Conservation (phyloP, 306 rosid genomes). For the Vigna unguiculata region DNA sequence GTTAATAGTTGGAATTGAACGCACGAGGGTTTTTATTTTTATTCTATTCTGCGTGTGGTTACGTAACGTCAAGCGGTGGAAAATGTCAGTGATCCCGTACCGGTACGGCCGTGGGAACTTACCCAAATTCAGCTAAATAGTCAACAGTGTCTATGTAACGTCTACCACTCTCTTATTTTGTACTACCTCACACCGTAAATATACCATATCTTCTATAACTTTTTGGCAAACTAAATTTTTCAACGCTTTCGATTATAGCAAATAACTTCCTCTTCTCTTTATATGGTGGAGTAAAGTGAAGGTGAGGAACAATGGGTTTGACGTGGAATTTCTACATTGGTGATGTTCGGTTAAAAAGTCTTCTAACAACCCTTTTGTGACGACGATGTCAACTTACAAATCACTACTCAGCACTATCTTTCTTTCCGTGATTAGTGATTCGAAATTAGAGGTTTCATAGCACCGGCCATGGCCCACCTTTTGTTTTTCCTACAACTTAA, state of each 20-base stretch:
- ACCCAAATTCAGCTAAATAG: conserved; percentile 17
- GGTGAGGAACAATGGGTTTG: background rate
- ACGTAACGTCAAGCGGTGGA: conserved; percentile 22
- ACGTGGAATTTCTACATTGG: conserved; percentile 9
- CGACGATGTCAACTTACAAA: conserved; percentile 15
- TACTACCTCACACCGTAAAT: conserved; percentile 7
- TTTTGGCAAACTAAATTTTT: conserved; percentile 18
- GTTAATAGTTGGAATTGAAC: background rate
- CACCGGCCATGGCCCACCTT: conserved; percentile 26
- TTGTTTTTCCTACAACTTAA: conserved; percentile 12
- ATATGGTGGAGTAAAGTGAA: background rate
- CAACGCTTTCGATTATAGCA: background rate
- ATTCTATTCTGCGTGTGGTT: background rate
- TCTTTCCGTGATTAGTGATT: conserved; percentile 49
- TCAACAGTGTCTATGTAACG: background rate
- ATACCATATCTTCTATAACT: conserved; percentile 30
- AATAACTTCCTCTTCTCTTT: background rate
- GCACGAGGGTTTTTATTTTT: conserved; percentile 46
- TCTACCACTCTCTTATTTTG: background rate
- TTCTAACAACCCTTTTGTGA: conserved; percentile 25
- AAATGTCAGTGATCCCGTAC: conserved; percentile 46
- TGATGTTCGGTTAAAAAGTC: conserved; percentile 24
- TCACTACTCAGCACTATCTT: background rate
- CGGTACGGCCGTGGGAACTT: conserved; percentile 5
- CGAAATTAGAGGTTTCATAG: conserved; percentile 11